Evolutionary conservation across 140 eudicot species (phyloP).

Genomic region (Senecio squalidus): DNA sequence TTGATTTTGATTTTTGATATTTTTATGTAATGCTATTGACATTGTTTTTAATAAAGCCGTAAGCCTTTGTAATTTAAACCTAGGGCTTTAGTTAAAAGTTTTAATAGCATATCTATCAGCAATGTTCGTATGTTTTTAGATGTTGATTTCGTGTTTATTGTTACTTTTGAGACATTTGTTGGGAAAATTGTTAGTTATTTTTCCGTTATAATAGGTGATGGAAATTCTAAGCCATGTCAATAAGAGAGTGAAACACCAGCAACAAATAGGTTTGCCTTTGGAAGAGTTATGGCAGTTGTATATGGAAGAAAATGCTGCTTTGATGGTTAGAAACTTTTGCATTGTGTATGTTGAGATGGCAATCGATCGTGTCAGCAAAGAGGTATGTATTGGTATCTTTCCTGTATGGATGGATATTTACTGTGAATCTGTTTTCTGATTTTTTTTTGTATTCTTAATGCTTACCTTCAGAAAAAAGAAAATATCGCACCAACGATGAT

Average conservation of each 20-base stretch:
- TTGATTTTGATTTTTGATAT: no score
- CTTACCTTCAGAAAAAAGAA: conserved; percentile 55
- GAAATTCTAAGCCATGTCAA: conserved; percentile 90
- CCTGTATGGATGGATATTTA: not conserved
- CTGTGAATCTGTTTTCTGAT: conserved; percentile 9
- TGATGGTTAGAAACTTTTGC: conserved; percentile 88
- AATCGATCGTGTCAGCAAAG: conserved; percentile 53
- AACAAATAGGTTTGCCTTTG: conserved; percentile 66
- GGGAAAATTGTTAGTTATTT: not conserved
- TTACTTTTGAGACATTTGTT: conserved; percentile 1
- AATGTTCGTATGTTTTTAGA: no score
- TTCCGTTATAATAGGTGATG: conserved; percentile 46
- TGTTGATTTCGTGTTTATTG: not conserved
- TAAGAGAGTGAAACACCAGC: conserved; percentile 91
- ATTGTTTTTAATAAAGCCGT: no score
- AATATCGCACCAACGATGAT: conserved; percentile 55
- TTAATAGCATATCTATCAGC: no score
- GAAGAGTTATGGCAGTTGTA: conserved; percentile 74
- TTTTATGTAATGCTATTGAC: no score
- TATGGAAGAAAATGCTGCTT: conserved; percentile 57
- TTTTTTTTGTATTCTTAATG: not conserved
- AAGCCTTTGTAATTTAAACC: no score
- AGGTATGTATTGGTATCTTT: conserved; percentile 45
- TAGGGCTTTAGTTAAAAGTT: no score
- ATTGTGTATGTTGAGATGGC: conserved; percentile 97